phyloP scores from a whole-genome alignment of 1,284 basidiomycete genomes.

The Moesziomyces antarcticus region DNA sequence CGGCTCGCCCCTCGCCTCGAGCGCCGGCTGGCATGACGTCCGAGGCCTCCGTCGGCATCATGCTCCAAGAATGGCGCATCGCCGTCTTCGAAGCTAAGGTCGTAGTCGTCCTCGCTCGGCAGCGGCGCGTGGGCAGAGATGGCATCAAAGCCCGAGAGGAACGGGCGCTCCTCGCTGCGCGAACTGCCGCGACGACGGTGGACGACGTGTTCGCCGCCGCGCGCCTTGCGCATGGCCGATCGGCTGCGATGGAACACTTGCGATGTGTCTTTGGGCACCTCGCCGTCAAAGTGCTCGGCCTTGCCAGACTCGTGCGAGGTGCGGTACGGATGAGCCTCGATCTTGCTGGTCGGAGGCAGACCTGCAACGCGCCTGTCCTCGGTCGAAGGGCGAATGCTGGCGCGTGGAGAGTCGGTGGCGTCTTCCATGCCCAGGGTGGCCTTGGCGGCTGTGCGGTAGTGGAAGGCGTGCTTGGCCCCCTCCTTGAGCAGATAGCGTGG shows the following conservation, averaged over 20 bases:
- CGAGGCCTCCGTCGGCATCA: constrained; percentile 18
- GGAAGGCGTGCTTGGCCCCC: constrained; percentile 46
- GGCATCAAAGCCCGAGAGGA: constrained; percentile 60
- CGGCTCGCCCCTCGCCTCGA: constrained; percentile 16
- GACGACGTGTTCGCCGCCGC: constrained; percentile 18
- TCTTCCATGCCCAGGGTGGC: constrained; percentile 36
- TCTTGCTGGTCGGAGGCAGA: constrained; percentile 32
- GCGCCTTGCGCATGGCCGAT: constrained; percentile 15
- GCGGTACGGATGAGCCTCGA: constrained; percentile 25
- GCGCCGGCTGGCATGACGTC: constrained; percentile 14
- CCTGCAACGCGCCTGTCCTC: constrained; percentile 23
- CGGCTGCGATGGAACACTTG: constrained; percentile 10
- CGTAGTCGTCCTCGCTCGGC: constrained; percentile 47
- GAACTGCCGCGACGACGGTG: constrained; percentile 34
- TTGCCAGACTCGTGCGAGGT: constrained; percentile 21
- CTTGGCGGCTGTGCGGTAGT: constrained; percentile 46
- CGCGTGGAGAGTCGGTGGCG: constrained; percentile 13
- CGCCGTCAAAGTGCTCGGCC: constrained; percentile 23
- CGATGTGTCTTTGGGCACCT: constrained; percentile 24
- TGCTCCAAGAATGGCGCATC: constrained; percentile 46
- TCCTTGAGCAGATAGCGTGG: constrained; percentile 38
- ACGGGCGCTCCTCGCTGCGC: constrained; percentile 52
- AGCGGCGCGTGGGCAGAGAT: constrained; percentile 56
- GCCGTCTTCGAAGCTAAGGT: constrained; percentile 52
- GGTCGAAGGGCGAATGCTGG: constrained; percentile 6